Conservation (phyloP, 75 land plant species). For the Chamaecyparis obtusa region DNA sequence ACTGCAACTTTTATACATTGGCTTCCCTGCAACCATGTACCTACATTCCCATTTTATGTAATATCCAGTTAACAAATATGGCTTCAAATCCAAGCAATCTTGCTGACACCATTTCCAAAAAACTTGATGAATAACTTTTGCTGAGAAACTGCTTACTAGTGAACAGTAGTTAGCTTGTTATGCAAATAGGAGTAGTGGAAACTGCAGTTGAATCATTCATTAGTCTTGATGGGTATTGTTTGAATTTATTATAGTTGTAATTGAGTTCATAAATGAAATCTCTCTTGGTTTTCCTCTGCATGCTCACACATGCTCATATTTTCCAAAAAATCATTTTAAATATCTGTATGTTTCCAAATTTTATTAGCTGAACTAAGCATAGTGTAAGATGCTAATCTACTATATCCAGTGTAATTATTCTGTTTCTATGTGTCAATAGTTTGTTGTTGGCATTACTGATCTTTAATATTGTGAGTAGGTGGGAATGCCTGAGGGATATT, state of each 20-base stretch:
- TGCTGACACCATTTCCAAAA: background rate
- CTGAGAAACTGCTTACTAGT: background rate
- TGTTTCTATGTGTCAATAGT: background rate
- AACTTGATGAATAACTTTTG: background rate
- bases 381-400: background rate
- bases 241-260: background rate
- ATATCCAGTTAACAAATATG: background rate
- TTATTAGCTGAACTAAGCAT: background rate
- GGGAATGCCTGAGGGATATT: slow-evolving; percentile 94
- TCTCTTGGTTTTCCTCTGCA: background rate
- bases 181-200: background rate
- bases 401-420: background rate
- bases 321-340: background rate
- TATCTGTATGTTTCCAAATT: background rate
- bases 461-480: slow-evolving; percentile 41
- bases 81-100: background rate
- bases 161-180: background rate
- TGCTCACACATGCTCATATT: background rate
- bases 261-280: background rate
- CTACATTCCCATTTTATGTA: background rate
- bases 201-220: background rate
- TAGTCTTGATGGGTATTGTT: background rate
- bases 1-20: background rate
- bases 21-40: background rate
- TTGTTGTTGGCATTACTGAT: background rate